A percentile compares a stretch with the other conserved stretches of the same genome.
Conservation (phyloP, 805 yeast species). For the Ogataea ramenticola region DNA sequence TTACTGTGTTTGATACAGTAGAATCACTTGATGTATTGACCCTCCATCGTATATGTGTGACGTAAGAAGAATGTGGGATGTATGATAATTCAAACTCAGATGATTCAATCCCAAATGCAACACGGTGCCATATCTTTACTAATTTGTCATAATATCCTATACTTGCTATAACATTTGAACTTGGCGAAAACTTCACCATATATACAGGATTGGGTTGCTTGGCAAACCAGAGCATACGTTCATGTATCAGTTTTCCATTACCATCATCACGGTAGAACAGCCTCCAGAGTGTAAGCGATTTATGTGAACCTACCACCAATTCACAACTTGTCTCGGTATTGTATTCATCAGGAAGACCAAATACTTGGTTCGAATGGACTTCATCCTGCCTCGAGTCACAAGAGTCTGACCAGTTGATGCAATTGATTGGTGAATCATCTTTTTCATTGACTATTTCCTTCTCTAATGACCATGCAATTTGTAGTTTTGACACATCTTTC, state of each 20-base stretch:
- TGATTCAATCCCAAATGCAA: constrained; percentile 56
- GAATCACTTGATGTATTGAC: constrained; percentile 2
- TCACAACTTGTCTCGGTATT: constrained; percentile 39
- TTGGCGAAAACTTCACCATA: constrained; percentile 53
- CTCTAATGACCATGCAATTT: constrained; percentile 26
- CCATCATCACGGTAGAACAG: constrained; percentile 22
- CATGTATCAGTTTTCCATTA: constrained; percentile 12
- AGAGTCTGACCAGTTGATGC: constrained; percentile 29
- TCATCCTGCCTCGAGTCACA: constrained; percentile 23
- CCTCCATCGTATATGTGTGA: constrained; percentile 57
- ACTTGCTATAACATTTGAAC: constrained; percentile 60
- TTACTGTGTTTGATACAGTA: background rate
- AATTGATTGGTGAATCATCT: constrained; percentile 20
- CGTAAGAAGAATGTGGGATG: constrained; percentile 54
- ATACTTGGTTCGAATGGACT: constrained; percentile 16
- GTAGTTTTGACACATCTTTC: constrained; percentile 22
- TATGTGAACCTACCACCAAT: constrained; percentile 50
- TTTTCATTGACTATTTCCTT: constrained; percentile 13
- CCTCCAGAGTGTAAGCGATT: constrained; percentile 46
- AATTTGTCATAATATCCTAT: constrained; percentile 55
- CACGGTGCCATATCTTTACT: constrained; percentile 73
- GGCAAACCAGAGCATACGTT: constrained; percentile 36
- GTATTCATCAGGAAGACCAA: constrained; percentile 26
- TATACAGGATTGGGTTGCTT: constrained; percentile 57
- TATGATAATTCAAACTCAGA: constrained; percentile 63